Evolutionary conservation across 345 rosid species (phyloP).

Genomic region (Mangifera indica): DNA sequence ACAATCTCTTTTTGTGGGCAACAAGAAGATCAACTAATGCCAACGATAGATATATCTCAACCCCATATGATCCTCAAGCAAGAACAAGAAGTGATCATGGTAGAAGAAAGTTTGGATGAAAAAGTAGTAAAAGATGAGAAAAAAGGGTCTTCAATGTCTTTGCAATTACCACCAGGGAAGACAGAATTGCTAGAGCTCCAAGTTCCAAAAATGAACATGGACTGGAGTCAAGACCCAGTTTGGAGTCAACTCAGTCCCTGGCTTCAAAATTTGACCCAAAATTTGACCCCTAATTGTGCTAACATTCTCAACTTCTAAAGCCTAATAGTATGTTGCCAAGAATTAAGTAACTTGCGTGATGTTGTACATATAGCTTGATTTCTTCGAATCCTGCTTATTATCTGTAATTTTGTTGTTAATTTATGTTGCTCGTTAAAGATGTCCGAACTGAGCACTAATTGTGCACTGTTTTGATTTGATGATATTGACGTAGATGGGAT

Average conservation of each 20-base stretch:
- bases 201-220: constrained; percentile 53
- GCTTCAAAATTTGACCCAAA: constrained; percentile 67
- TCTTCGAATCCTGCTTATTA: neutral
- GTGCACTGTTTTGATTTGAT: neutral
- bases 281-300: constrained; percentile 43
- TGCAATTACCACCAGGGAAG: constrained; percentile 47
- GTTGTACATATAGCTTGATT: neutral
- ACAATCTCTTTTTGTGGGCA: constrained; percentile 36
- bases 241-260: constrained; percentile 76
- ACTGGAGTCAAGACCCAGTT: constrained; percentile 68
- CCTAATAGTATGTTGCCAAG: neutral
- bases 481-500: too few relatives aligned
- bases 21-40: constrained; percentile 35
- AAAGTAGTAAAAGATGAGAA: constrained; percentile 12
- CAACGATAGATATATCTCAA: constrained; percentile 1
- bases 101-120: constrained; percentile 1
- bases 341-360: neutral
- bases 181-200: constrained; percentile 62
- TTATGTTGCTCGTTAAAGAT: neutral
- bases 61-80: constrained; percentile 37
- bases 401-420: neutral
- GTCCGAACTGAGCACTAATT: neutral
- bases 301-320: constrained; percentile 54
- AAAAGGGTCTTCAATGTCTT: constrained; percentile 26
- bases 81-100: constrained; percentile 26